Conservation (phyloP, 495 filamentous ascomycete genomes). For the Aspergillus panamensis region DNA sequence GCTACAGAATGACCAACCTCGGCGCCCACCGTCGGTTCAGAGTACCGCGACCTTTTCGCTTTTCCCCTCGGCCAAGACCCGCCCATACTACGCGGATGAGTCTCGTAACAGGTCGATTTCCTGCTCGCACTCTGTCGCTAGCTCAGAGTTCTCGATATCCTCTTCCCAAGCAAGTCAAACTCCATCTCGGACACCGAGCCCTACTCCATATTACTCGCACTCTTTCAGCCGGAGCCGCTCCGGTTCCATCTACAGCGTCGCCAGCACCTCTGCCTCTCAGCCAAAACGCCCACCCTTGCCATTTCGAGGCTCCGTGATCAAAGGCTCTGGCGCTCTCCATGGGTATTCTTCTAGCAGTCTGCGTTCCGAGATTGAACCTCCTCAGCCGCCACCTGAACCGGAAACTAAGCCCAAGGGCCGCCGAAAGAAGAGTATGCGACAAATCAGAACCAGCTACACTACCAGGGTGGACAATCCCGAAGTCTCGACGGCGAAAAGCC, state of each 20-base stretch:
- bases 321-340: slow-evolving; percentile 61
- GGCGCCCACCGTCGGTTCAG: slow-evolving; percentile 29
- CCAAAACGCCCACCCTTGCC: slow-evolving; percentile 26
- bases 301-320: slow-evolving; percentile 30
- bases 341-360: slow-evolving; percentile 64
- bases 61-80: slow-evolving; percentile 20
- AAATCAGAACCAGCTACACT: slow-evolving; percentile 1
- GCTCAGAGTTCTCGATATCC: slow-evolving; percentile 16
- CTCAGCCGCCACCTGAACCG: slow-evolving; percentile 7
- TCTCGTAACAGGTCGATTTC: slow-evolving; percentile 20
- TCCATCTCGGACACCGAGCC: slow-evolving; percentile 23
- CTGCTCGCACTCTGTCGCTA: slow-evolving; percentile 22
- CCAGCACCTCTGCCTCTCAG: slow-evolving; percentile 18
- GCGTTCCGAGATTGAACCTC: slow-evolving; percentile 58
- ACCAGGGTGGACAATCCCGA: slow-evolving; percentile 15
- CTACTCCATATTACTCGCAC: slow-evolving; percentile 17
- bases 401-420: slow-evolving; percentile 14
- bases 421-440: slow-evolving; percentile 25
- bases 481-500: slow-evolving; percentile 26
- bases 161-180: slow-evolving; percentile 26
- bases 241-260: slow-evolving; percentile 26
- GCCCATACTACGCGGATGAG: slow-evolving; percentile 20
- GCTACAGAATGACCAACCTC: slow-evolving; percentile 20
- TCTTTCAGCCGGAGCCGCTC: slow-evolving; percentile 26
- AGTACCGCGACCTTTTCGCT: slow-evolving; percentile 29